Percentiles rank a stretch among this genome's conserved stretches.
Conservation (phyloP, 1,139 yeast species). For the Zhuliangozyma blackwelliae region DNA sequence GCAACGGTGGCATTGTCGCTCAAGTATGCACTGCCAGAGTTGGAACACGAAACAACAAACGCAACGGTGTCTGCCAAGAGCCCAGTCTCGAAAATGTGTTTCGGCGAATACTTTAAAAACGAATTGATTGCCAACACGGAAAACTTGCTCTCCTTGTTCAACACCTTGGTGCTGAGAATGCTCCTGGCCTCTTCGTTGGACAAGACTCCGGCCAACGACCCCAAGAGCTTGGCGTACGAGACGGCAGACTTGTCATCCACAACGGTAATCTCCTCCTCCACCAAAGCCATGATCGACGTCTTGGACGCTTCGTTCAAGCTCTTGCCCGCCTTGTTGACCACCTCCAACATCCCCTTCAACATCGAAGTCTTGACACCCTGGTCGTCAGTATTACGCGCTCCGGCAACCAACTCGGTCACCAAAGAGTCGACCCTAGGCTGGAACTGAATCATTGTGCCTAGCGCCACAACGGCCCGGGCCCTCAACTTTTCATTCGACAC, state of each 20-base stretch:
- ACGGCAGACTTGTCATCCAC: conserved; percentile 58
- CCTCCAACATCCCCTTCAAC: conserved; percentile 81
- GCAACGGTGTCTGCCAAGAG: conserved; percentile 35
- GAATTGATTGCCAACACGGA: conserved; percentile 74
- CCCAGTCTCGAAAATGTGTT: conserved; percentile 51
- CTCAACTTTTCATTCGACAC: conserved; percentile 67
- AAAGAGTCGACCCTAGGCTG: conserved; percentile 95
- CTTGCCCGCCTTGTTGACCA: conserved; percentile 74
- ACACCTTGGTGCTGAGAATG: conserved; percentile 59
- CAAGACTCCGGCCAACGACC: conserved; percentile 68
- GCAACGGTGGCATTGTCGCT: conserved; percentile 82
- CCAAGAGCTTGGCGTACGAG: conserved; percentile 74
- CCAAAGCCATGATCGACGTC: conserved; percentile 62
- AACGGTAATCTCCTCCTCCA: conserved; percentile 61
- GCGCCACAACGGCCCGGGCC: conserved; percentile 83
- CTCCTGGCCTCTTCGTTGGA: conserved; percentile 60
- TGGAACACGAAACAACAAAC: conserved; percentile 45
- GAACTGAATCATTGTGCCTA: conserved; percentile 80
- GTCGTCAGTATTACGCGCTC: conserved; percentile 55
- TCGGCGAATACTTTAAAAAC: conserved; percentile 71
- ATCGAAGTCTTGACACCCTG: conserved; percentile 79
- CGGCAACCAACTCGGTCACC: conserved; percentile 75
- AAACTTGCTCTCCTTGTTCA: conserved; percentile 52
- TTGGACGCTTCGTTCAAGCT: conserved; percentile 75
- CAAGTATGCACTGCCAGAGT: conserved; percentile 49